Percentiles rank a stretch among this genome's conserved stretches.
phyloP scores from a whole-genome alignment of 2,329 filamentous ascomycete genomes.

The Aureobasidium leucospermi region DNA sequence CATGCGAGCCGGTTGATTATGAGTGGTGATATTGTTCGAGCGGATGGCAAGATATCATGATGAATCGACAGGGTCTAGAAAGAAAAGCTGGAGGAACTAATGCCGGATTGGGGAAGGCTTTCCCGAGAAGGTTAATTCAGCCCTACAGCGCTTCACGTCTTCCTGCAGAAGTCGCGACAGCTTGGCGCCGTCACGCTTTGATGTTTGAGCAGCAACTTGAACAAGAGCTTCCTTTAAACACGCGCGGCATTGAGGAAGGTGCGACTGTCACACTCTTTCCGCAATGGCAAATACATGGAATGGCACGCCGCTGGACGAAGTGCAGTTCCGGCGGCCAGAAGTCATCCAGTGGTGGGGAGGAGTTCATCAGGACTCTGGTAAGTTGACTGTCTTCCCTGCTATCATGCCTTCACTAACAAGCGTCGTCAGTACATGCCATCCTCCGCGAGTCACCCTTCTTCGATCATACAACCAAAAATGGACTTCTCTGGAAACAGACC shows the following conservation, averaged over 20 bases:
- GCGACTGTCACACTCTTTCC: background rate
- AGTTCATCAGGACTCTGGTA: conserved; percentile 15
- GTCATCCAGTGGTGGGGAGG: conserved; percentile 16
- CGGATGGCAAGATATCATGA: background rate
- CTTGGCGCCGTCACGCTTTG: background rate
- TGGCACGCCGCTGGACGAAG: conserved; percentile 16
- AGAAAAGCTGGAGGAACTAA: conserved; percentile 13
- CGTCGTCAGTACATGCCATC: conserved; percentile 46
- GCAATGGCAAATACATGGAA: conserved; percentile 7
- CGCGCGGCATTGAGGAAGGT: background rate
- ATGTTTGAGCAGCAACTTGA: background rate
- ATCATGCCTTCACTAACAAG: background rate
- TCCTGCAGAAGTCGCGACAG: background rate
- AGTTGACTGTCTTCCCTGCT: background rate
- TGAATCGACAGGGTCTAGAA: conserved; percentile 7
- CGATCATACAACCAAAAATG: conserved; percentile 54
- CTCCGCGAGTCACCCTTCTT: conserved; percentile 58
- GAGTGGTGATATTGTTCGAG: background rate
- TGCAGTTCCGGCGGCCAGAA: conserved; percentile 15
- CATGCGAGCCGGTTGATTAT: conserved; percentile 1
- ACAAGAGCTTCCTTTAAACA: background rate
- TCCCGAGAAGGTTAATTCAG: conserved; percentile 5
- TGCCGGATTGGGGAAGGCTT: conserved; percentile 3
- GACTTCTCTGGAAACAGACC: conserved; percentile 46
- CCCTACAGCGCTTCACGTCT: background rate